These are phyloP conservation scores for Aspergillus felis DNA, from an alignment of 2,329 filamentous ascomycete species.

Conservation along the genomic window DNA sequence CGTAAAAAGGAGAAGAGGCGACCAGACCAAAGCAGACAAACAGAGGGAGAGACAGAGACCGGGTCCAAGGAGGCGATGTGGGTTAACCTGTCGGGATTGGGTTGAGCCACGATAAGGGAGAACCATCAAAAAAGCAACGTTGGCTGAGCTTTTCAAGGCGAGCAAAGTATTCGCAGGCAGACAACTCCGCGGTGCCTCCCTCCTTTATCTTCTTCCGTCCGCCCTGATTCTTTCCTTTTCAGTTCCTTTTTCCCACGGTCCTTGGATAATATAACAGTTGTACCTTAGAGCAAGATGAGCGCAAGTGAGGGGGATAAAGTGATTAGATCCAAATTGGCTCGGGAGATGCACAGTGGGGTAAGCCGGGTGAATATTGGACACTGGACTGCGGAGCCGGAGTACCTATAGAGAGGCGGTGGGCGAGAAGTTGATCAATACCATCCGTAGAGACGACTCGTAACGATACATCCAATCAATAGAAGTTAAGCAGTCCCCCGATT, in stretches of 20 bases:
- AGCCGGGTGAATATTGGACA: background rate
- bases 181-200: background rate
- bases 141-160: background rate
- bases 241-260: background rate
- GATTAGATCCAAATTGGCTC: background rate
- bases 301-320: background rate
- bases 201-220: background rate
- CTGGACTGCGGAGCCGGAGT: background rate
- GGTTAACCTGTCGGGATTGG: background rate
- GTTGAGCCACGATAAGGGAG: background rate
- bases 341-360: background rate
- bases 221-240: background rate
- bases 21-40: background rate
- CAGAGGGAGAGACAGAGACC: background rate
- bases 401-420: background rate
- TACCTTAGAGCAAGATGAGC: background rate
- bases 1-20: constrained; percentile 5
- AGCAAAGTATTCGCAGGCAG: background rate
- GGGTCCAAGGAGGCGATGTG: background rate
- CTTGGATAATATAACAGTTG: background rate
- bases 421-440: background rate
- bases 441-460: background rate
- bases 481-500: background rate
- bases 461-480: background rate
- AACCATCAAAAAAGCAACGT: background rate